These are phyloP conservation scores for Trichomonas vaginalis DNA, from an alignment of 208 protist species.

Conservation along the genomic window DNA sequence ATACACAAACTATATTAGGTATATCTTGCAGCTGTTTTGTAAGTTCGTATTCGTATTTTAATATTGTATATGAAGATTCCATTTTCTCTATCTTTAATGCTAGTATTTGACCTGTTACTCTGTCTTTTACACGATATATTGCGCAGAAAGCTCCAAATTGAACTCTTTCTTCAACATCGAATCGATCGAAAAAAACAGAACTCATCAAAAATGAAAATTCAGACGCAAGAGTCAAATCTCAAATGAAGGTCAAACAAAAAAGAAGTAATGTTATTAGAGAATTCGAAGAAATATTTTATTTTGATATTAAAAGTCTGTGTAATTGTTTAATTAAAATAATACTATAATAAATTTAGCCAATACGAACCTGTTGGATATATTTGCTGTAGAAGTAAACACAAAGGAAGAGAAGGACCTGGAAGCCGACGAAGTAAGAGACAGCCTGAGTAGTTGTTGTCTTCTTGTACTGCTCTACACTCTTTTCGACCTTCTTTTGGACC, in stretches of 20 bases:
- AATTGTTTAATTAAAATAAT: not conserved
- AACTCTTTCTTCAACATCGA: not conserved
- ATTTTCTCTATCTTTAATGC: not conserved
- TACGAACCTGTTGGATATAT: constrained; percentile 2
- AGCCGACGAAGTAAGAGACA: not conserved
- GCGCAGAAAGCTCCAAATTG: not conserved
- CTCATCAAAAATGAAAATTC: not conserved
- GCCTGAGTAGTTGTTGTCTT: not conserved
- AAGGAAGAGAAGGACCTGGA: not conserved
- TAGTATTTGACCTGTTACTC: too few species aligned
- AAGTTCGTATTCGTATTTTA: not conserved
- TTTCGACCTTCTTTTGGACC: not conserved
- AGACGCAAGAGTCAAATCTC: too few species aligned
- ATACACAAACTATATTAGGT: not conserved
- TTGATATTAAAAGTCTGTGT: not conserved
- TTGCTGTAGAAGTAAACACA: constrained; percentile 14
- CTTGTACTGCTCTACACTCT: not conserved
- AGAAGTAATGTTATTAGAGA: too few species aligned
- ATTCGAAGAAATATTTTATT: not conserved
- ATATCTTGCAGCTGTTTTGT: too few species aligned
- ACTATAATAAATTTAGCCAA: not conserved
- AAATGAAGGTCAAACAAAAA: too few species aligned
- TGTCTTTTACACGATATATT: not conserved
- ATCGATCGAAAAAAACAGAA: not conserved
- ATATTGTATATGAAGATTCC: not conserved